Base-by-base conservation (phyloP, 345 rosid species). In the Microcos paniculata region DNA sequence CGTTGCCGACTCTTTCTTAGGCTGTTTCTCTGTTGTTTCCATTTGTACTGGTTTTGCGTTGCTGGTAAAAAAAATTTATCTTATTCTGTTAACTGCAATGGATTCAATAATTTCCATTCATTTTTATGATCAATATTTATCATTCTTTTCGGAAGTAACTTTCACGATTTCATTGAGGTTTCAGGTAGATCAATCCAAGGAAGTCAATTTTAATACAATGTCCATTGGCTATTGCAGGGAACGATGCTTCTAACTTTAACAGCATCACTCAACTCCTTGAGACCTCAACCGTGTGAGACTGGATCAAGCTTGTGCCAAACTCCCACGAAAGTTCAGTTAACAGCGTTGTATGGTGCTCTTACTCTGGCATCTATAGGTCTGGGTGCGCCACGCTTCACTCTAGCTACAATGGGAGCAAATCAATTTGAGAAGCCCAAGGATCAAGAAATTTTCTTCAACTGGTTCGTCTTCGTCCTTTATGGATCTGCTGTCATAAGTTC, bases 381-480 rank as follows among this genome's bases (percentile, higher is more conserved):
- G 4, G 81, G 77, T 3, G 78, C 70, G 23, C 66, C 74, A 0
- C 58, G 77, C 51, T 79, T 66, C 35, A 73, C 81, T 26, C 28
- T 71, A 3, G 80, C 76, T 46, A 48, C 80, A 30, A 49, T 77
- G 76, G 80, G 80, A 62, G 80, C 76, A 38, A 63, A 77, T 35
- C 80, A 77, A 19, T 55, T 61, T 16, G 49, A 71, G 0, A 77
- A 53, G 6, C 46, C 78, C 38, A 11, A 66, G 71, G 72, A 77
- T 18, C 70, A 61, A 45, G 62, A 11, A 12, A 48, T 16, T 30
- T 76, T 80, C 83, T 76, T 80, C 68, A 80, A 72, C 48, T 76
- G 80, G 80, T 80, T 30, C 30, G 71, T 69, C 45, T 45, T 71
- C 30, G 19, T 58, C 56, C 33, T 56, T 0, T 70, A 49, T 40